Percentiles rank a stretch among this genome's conserved stretches.
phyloP scores from a whole-genome alignment of 441 rosid genomes.

The Arabidopsis hybrid region DNA sequence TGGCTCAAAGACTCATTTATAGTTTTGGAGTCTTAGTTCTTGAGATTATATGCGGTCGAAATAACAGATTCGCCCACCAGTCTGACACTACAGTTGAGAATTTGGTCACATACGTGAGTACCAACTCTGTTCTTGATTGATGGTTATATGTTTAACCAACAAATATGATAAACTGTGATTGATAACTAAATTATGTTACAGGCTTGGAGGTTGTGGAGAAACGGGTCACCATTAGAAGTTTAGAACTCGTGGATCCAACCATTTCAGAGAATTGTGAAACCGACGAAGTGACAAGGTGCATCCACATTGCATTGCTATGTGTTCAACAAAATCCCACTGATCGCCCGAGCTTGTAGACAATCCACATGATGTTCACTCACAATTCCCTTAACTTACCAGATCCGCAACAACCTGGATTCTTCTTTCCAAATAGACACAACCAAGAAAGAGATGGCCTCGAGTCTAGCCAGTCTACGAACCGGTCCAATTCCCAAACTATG shows the following conservation, averaged over 20 bases:
- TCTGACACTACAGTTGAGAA: not conserved
- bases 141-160: not conserved
- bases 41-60: conserved; percentile 23
- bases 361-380: too few species aligned
- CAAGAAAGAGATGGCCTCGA: not conserved
- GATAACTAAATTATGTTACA: too few species aligned
- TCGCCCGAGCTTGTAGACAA: too few species aligned
- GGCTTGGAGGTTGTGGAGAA: too few species aligned
- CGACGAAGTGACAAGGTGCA: too few species aligned
- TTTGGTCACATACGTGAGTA: conserved; percentile 37
- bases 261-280: too few species aligned
- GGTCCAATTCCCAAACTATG: not conserved
- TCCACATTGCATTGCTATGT: not conserved
- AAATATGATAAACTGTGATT: too few species aligned
- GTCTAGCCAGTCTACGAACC: not conserved
- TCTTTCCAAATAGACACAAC: not conserved
- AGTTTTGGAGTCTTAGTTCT: conserved; percentile 36
- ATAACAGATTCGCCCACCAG: not conserved
- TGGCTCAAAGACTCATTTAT: too few species aligned
- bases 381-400: too few species aligned
- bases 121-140: not conserved
- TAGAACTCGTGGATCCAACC: too few species aligned
- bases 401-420: not conserved
- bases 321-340: too few species aligned
- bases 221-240: too few species aligned